phyloP scores from a whole-genome alignment of 2,329 filamentous ascomycete genomes.

The Diaporthe caulivora region DNA sequence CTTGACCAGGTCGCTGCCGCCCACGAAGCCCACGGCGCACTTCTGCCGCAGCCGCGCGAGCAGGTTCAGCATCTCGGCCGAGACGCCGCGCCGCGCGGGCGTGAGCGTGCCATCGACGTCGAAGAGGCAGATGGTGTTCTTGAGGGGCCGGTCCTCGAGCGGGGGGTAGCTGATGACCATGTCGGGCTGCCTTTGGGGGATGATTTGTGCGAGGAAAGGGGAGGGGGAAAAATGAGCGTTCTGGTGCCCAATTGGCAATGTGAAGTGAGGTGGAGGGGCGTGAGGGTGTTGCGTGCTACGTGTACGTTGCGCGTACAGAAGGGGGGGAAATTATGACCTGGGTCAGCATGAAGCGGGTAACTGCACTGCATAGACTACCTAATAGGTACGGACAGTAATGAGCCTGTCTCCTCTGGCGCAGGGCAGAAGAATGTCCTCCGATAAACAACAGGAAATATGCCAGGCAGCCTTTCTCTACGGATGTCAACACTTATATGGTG shows the following conservation, averaged over 20 bases:
- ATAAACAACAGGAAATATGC: not conserved
- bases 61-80: constrained; percentile 84
- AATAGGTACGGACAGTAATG: no score
- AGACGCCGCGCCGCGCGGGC: constrained; percentile 79
- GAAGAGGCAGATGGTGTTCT: constrained; percentile 95
- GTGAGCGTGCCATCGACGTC: constrained; percentile 96
- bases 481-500: not conserved
- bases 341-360: not conserved
- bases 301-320: not conserved
- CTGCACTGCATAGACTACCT: no score
- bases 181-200: not conserved
- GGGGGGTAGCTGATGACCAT: constrained; percentile 74
- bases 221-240: not conserved
- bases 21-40: constrained; percentile 91
- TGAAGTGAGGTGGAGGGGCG: not conserved
- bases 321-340: not conserved
- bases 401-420: not conserved
- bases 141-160: constrained; percentile 85
- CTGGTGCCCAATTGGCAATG: not conserved
- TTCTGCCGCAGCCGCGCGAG: constrained; percentile 87
- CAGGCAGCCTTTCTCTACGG: not conserved
- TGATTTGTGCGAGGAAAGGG: not conserved
- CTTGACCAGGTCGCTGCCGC: constrained; percentile 91
- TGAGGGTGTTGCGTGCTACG: not conserved
- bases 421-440: not conserved